Evolutionary conservation across 768 basidiomycete species (phyloP).

Genomic region (Leccinum variicolor): DNA sequence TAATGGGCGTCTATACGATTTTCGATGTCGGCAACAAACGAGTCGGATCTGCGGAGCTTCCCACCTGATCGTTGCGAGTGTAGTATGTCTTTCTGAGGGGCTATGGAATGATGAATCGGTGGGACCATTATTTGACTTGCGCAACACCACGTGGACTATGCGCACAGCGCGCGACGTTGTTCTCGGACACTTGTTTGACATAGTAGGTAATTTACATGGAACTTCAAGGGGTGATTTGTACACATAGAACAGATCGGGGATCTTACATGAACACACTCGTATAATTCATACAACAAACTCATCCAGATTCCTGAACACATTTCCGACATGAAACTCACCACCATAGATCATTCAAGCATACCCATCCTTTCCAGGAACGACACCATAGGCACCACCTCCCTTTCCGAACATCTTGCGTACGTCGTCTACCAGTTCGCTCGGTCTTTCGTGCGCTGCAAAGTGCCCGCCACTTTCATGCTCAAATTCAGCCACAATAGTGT

Average conservation of each 20-base stretch:
- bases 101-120: too few species aligned
- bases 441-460: conserved; percentile 53
- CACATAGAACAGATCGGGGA: background rate
- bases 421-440: conserved; percentile 46
- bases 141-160: too few species aligned
- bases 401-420: conserved; percentile 56
- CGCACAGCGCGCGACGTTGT: too few species aligned
- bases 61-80: background rate
- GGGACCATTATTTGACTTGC: too few species aligned
- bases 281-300: background rate
- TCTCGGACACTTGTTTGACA: background rate
- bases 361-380: conserved; percentile 43
- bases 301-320: background rate
- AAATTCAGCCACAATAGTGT: conserved; percentile 43
- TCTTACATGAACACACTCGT: background rate
- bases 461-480: conserved; percentile 54
- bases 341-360: conserved; percentile 24
- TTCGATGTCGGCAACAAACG: background rate
- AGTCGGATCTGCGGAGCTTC: background rate
- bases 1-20: background rate
- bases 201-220: background rate
- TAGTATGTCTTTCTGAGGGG: too few species aligned
- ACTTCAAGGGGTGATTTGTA: background rate
- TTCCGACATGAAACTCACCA: background rate
- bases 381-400: conserved; percentile 46